Evolutionary conservation across 768 basidiomycete species (phyloP), one percentile per base, ranked within the genome.

Genomic region (Hypholoma sublateritium): DNA sequence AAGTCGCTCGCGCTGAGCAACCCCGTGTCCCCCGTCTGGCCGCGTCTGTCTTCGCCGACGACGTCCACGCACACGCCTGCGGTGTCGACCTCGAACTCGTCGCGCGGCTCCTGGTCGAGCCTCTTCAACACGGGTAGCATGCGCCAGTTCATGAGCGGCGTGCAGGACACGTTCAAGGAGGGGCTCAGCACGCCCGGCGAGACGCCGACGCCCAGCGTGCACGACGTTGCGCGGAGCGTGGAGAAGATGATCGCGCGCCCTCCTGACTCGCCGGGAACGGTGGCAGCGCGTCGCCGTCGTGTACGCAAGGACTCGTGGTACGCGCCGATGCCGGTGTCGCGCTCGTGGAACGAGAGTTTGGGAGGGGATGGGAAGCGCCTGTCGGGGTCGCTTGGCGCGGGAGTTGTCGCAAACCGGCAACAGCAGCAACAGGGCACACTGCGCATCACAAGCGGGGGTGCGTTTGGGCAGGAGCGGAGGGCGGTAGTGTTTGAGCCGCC

Each of bases 71-170:
- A 73, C 4, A 67, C 78, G 2, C 70, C 79, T 0, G 76, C 80
- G 0, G 63, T 82, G 39, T 72, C 79, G 44, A 74, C 83, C 0
- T 85, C 86, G 0, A 80, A 72, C 45, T 85, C 88, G 3, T 91
- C 91, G 2, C 79, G 85, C 43, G 89, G 85, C 8, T 91, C 91
- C 0, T 93, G 91, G 91, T 88, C 89, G 0, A 91, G 85, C 63
- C 65, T 93, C 11, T 89, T 91, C 67, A 87, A 84, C 57, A 74
- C 88, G 0, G 82, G 81, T 16, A 80, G 77, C 42, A 75, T 91
- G 71, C 78, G 87, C 24, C 87, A 90, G 55, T 82, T 92, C 56
- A 84, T 91, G 77, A 76, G 77, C 11, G 83, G 86, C 32, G 74
- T 84, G 25, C 81, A 83, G 34, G 85, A 83, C 60, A 74, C 78